Percentiles rank a stretch among this genome's conserved stretches.
phyloP scores from a whole-genome alignment of 345 rosid species.

The Salix viminalis region DNA sequence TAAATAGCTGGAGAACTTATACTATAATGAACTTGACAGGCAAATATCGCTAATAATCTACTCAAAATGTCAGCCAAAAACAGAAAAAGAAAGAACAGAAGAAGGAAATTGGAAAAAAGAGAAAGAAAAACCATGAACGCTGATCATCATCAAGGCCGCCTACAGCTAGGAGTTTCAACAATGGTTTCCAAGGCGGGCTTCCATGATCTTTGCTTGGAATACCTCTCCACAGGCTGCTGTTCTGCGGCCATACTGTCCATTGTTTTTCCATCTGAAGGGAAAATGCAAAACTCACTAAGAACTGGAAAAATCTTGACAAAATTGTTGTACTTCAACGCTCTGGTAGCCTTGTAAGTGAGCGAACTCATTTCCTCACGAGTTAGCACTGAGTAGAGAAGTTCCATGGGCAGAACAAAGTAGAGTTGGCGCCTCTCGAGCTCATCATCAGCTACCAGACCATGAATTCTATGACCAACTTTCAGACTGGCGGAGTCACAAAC shows the following conservation, averaged over 20 bases:
- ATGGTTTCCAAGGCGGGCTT: slow-evolving; percentile 59
- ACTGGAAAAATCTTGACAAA: slow-evolving; percentile 42
- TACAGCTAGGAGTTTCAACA: slow-evolving; percentile 28
- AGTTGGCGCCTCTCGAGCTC: slow-evolving; percentile 33
- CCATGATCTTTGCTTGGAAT: slow-evolving; percentile 52
- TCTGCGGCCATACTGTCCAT: background rate
- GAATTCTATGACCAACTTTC: slow-evolving; percentile 36
- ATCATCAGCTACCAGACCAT: slow-evolving; percentile 43
- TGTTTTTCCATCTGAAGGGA: slow-evolving; percentile 18
- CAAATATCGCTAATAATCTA: background rate
- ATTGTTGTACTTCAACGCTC: slow-evolving; percentile 30
- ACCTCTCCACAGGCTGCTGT: slow-evolving; percentile 14
- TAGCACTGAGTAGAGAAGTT: slow-evolving; percentile 47
- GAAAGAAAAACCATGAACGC: background rate
- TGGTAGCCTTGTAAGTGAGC: slow-evolving; percentile 33
- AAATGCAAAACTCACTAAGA: slow-evolving; percentile 36
- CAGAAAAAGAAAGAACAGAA: background rate
- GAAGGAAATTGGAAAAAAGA: background rate
- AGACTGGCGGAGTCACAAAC: slow-evolving; percentile 40
- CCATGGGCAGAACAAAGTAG: slow-evolving; percentile 64
- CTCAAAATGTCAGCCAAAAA: background rate
- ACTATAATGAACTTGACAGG: background rate
- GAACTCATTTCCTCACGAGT: slow-evolving; percentile 43
- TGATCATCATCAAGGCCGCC: background rate
- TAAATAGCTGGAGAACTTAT: background rate